Percentiles rank a stretch among this genome's conserved stretches.
These are phyloP conservation scores for Diaporthe sp. DNA, from an alignment of 2,329 filamentous ascomycete species.

Conservation along the genomic window DNA sequence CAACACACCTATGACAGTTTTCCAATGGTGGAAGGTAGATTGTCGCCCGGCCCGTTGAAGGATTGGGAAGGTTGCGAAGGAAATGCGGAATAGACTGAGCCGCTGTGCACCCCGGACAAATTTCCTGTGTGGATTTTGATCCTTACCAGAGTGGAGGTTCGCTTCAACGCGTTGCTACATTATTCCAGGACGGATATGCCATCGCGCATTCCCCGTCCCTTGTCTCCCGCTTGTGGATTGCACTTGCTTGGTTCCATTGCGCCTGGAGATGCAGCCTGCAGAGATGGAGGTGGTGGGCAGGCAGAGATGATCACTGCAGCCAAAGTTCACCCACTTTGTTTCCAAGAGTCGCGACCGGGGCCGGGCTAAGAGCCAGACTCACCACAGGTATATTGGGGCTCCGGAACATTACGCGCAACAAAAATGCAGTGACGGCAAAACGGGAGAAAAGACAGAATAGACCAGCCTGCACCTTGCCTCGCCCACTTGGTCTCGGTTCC, in stretches of 20 bases:
- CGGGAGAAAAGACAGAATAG: slow-evolving; percentile 19
- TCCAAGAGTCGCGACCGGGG: slow-evolving; percentile 8
- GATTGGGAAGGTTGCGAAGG: slow-evolving; percentile 39
- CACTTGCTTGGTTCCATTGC: slow-evolving; percentile 36
- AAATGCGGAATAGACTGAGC: slow-evolving; percentile 32
- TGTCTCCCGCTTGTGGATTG: slow-evolving; percentile 36
- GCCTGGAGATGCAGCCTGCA: slow-evolving; percentile 29
- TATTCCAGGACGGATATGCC: slow-evolving; percentile 38
- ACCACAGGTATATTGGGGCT: neutral
- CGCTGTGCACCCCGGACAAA: slow-evolving; percentile 37
- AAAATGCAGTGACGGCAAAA: slow-evolving; percentile 28
- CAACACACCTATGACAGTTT: slow-evolving; percentile 18
- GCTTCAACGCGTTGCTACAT: slow-evolving; percentile 31
- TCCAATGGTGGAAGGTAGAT: slow-evolving; percentile 29
- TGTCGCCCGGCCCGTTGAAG: slow-evolving; percentile 23
- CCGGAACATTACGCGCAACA: slow-evolving; percentile 20
- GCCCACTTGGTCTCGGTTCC: slow-evolving; percentile 22
- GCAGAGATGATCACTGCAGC: slow-evolving; percentile 24
- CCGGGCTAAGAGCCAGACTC: slow-evolving; percentile 16
- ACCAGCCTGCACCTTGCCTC: slow-evolving; percentile 16
- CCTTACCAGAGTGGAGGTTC: slow-evolving; percentile 37
- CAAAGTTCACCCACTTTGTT: slow-evolving; percentile 13
- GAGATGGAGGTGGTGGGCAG: slow-evolving; percentile 34
- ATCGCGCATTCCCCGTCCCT: slow-evolving; percentile 39
- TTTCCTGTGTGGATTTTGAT: slow-evolving; percentile 40